Conservation (phyloP, 495 filamentous ascomycete genomes). For the Ramalina peruviana region DNA sequence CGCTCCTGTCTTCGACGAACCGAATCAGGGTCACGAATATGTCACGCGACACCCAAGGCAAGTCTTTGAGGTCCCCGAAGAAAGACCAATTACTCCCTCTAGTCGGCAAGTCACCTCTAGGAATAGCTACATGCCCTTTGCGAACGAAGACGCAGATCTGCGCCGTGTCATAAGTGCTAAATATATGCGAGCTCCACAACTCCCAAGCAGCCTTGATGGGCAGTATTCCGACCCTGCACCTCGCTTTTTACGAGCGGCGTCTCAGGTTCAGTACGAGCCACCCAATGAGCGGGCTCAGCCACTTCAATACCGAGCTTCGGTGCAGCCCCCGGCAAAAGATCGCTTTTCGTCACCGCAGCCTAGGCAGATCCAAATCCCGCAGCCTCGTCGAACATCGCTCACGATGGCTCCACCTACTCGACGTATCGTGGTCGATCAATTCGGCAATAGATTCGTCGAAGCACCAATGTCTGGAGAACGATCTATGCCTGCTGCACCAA, state of each 20-base stretch:
- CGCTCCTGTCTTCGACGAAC: conserved; percentile 28
- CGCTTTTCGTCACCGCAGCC: conserved; percentile 43
- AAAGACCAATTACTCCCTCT: conserved; percentile 9
- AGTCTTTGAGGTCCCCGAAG: background rate
- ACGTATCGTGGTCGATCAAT: conserved; percentile 55
- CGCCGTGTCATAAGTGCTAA: conserved; percentile 44
- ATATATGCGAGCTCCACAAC: conserved; percentile 23
- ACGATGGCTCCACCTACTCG: conserved; percentile 45
- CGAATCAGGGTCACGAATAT: background rate
- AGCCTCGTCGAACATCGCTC: conserved; percentile 26
- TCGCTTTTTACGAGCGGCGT: conserved; percentile 40
- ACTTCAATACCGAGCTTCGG: conserved; percentile 43
- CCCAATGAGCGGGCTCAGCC: conserved; percentile 33
- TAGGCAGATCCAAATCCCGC: conserved; percentile 29
- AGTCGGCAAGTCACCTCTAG: conserved; percentile 7
- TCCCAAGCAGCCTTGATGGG: conserved; percentile 11
- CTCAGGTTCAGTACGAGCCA: conserved; percentile 45
- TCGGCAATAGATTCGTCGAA: conserved; percentile 57
- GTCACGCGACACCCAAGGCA: background rate
- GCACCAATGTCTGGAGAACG: conserved; percentile 32
- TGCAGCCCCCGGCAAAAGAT: conserved; percentile 33
- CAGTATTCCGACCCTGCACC: conserved; percentile 15
- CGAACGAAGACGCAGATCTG: conserved; percentile 36
- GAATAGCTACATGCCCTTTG: conserved; percentile 1
- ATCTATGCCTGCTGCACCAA: conserved; percentile 30